These are phyloP conservation scores for Cornus controversa DNA, from an alignment of 148 eudicot species.

Conservation along the genomic window DNA sequence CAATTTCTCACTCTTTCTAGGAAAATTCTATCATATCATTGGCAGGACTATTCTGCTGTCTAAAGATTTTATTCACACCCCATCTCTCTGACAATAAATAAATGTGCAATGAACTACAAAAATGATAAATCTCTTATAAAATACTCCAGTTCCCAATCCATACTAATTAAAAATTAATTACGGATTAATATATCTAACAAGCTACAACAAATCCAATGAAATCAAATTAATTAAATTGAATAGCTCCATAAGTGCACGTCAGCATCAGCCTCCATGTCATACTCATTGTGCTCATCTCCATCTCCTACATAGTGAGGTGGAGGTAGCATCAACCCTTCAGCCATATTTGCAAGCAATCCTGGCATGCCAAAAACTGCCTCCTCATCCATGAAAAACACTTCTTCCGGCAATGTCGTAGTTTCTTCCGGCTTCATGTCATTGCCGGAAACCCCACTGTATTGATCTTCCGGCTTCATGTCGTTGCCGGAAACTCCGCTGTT, in stretches of 20 bases:
- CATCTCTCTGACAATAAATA: no score
- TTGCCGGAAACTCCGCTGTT: neutral
- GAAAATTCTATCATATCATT: no score
- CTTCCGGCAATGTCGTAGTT: slow-evolving; percentile 8
- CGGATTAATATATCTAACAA: neutral
- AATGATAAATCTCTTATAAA: no score
- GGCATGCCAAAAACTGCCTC: slow-evolving; percentile 36
- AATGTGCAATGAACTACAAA: no score
- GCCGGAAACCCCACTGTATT: no score
- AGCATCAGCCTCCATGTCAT: slow-evolving; percentile 9
- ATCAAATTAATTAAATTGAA: slow-evolving; percentile 1
- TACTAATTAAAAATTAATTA: neutral
- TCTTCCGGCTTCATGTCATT: neutral
- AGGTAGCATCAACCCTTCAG: slow-evolving; percentile 36
- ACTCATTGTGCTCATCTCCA: neutral
- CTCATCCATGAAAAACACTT: slow-evolving; percentile 31
- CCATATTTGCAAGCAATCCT: slow-evolving; percentile 42
- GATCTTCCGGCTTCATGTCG: neutral
- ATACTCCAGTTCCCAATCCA: neutral
- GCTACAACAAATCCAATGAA: neutral
- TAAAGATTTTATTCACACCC: no score
- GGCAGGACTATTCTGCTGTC: no score
- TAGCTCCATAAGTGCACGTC: slow-evolving; percentile 32
- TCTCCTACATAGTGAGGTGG: slow-evolving; percentile 10
- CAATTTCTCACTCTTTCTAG: no score